Conservation (phyloP, 2,329 filamentous ascomycete genomes). For the Magnaporthiopsis rhizophila region DNA sequence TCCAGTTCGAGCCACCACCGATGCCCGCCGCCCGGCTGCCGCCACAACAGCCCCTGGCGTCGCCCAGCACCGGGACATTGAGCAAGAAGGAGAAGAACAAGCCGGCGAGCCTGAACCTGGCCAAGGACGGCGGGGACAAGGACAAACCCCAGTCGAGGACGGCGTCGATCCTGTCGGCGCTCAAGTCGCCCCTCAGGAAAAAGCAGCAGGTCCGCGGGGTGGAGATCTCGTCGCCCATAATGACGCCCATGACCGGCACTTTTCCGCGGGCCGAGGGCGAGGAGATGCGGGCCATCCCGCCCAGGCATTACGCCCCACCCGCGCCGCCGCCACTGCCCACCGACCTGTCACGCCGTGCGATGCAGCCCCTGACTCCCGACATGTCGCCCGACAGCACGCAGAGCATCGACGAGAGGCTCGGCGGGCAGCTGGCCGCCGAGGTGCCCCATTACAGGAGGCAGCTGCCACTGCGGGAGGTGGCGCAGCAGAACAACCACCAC, state of each 20-base stretch:
- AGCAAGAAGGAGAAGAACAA: slow-evolving; percentile 38
- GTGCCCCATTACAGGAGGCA: slow-evolving; percentile 7
- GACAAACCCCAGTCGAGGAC: slow-evolving; percentile 48
- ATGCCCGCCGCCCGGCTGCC: slow-evolving; percentile 19
- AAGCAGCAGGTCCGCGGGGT: slow-evolving; percentile 44
- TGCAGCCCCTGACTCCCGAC: slow-evolving; percentile 39
- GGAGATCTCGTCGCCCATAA: slow-evolving; percentile 57
- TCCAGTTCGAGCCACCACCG: slow-evolving; percentile 37
- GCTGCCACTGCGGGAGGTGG: slow-evolving; percentile 6
- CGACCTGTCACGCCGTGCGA: slow-evolving; percentile 27
- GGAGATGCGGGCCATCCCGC: slow-evolving; percentile 50
- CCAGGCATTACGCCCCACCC: slow-evolving; percentile 48
- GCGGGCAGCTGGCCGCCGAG: slow-evolving; percentile 25
- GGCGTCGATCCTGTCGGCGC: slow-evolving; percentile 52
- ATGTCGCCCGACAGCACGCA: slow-evolving; percentile 37
- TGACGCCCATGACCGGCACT: slow-evolving; percentile 53
- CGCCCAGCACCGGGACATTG: slow-evolving; percentile 22
- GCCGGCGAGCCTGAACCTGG: slow-evolving; percentile 42
- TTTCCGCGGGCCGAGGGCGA: slow-evolving; percentile 48
- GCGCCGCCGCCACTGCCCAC: slow-evolving; percentile 49
- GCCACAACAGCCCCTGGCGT: slow-evolving; percentile 15
- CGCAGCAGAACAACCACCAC: slow-evolving; percentile 18
- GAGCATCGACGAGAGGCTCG: slow-evolving; percentile 51
- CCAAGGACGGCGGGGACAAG: too few species aligned
- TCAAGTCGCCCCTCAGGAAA: slow-evolving; percentile 50